A percentile compares a stretch with the other conserved stretches of the same genome.
These are phyloP conservation scores for Infundibulicybe gibba DNA, from an alignment of 768 basidiomycete genomes.

Conservation along the genomic window DNA sequence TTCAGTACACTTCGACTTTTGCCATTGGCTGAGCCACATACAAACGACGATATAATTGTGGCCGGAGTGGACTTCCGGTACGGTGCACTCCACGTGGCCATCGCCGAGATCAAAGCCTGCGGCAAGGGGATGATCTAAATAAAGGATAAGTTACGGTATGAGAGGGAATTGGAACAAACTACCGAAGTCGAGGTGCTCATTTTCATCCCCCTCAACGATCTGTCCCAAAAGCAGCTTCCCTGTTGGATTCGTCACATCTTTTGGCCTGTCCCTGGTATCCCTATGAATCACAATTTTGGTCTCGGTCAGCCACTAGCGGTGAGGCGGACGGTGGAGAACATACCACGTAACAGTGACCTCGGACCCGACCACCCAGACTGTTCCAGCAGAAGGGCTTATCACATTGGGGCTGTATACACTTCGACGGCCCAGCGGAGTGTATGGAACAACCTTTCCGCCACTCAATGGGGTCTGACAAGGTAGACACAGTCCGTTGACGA, in stretches of 20 bases:
- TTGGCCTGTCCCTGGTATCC: constrained; percentile 32
- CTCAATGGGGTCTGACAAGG: constrained; percentile 20
- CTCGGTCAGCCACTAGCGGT: constrained; percentile 6
- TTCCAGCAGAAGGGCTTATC: constrained; percentile 29
- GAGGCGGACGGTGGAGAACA: constrained; percentile 14
- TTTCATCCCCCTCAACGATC: constrained; percentile 26
- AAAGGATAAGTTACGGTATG: constrained; percentile 3
- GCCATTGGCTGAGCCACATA: constrained; percentile 34
- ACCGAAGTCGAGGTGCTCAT: constrained; percentile 48
- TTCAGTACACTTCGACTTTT: neutral
- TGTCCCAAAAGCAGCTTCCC: constrained; percentile 45
- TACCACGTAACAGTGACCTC: constrained; percentile 42
- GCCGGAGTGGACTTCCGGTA: constrained; percentile 34
- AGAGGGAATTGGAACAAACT: constrained; percentile 8
- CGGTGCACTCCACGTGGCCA: constrained; percentile 36
- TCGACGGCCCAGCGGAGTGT: constrained; percentile 14
- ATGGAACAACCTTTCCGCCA: neutral
- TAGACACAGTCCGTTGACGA: constrained; percentile 20
- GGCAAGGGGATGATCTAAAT: constrained; percentile 48
- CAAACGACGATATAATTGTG: constrained; percentile 47
- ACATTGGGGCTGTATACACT: constrained; percentile 39
- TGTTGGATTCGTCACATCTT: constrained; percentile 27
- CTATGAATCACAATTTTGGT: constrained; percentile 19
- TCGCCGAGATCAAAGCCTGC: constrained; percentile 35
- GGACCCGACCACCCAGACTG: constrained; percentile 36